Evolutionary conservation across 345 rosid species (phyloP).

Genomic region (Erodium maritimum): DNA sequence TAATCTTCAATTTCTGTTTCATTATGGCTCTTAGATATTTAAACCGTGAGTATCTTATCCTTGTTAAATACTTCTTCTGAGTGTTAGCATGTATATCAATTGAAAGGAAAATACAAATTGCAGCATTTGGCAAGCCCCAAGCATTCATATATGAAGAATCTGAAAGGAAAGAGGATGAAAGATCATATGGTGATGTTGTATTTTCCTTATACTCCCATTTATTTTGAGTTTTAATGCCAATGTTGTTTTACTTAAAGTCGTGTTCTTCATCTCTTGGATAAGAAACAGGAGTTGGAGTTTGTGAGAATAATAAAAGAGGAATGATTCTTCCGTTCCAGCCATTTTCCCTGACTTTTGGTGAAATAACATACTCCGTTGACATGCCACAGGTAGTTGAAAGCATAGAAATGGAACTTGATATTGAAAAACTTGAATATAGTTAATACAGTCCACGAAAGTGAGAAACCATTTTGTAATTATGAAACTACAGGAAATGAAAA

Average conservation of each 20-base stretch:
- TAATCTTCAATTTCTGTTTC: constrained; percentile 28
- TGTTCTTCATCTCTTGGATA: not conserved
- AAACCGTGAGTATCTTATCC: constrained; percentile 20
- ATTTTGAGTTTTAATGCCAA: not conserved
- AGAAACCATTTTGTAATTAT: no score
- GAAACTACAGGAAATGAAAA: constrained; percentile 38
- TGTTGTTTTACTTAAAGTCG: no score
- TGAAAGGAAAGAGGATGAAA: constrained; percentile 17
- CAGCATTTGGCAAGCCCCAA: constrained; percentile 54
- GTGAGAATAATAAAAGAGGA: constrained; percentile 29
- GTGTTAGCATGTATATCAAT: not conserved
- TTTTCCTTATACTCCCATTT: no score
- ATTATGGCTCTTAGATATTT: constrained; percentile 30
- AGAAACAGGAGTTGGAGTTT: constrained; percentile 9
- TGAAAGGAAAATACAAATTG: not conserved
- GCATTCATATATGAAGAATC: constrained; percentile 35
- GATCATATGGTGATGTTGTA: not conserved
- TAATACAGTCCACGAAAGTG: no score
- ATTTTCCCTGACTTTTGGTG: constrained; percentile 39
- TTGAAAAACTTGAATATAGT: no score
- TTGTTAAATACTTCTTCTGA: constrained; percentile 3
- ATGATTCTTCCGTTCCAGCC: constrained; percentile 56
- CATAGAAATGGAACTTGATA: no score
- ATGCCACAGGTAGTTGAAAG: constrained; percentile 43
- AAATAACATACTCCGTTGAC: constrained; percentile 38